These are phyloP conservation scores for Podaxis rugospora DNA, from an alignment of 768 basidiomycete species.

Conservation along the genomic window DNA sequence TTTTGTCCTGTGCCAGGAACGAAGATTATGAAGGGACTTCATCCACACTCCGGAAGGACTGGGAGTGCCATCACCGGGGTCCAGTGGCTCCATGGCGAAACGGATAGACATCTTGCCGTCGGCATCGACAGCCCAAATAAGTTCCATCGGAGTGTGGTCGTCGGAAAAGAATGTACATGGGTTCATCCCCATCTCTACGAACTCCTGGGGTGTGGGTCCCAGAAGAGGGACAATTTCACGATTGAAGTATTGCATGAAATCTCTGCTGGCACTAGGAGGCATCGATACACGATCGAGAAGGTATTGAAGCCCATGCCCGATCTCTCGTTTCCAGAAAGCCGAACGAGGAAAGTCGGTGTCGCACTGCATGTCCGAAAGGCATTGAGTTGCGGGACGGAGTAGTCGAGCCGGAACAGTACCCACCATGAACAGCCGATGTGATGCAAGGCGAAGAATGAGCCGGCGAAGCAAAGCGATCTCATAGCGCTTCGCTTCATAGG, in stretches of 20 bases:
- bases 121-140: slow-evolving; percentile 15
- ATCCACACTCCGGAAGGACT: slow-evolving; percentile 4
- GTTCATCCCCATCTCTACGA: not conserved
- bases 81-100: slow-evolving; percentile 16
- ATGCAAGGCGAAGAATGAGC: slow-evolving; percentile 2
- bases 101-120: slow-evolving; percentile 15
- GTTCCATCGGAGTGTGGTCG: slow-evolving; percentile 16
- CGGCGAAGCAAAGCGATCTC: not conserved
- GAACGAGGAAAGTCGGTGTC: not conserved
- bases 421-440: not conserved
- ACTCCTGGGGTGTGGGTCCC: slow-evolving; percentile 12
- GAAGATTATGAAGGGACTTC: slow-evolving; percentile 4
- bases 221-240: slow-evolving; percentile 12
- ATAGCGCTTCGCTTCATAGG: not conserved
- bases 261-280: not conserved
- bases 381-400: not conserved
- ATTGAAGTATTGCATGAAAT: slow-evolving; percentile 8
- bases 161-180: slow-evolving; percentile 15
- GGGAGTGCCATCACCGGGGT: slow-evolving; percentile 10
- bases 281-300: slow-evolving; percentile 9
- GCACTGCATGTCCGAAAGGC: not conserved
- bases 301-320: slow-evolving; percentile 7
- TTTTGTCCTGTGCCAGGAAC: slow-evolving; percentile 8
- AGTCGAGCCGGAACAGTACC: not conserved
- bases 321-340: slow-evolving; percentile 8